Percentiles rank a stretch among this genome's conserved stretches.
These are phyloP conservation scores for Saraca asoca DNA, from an alignment of 331 rosid genomes.

Conservation along the genomic window DNA sequence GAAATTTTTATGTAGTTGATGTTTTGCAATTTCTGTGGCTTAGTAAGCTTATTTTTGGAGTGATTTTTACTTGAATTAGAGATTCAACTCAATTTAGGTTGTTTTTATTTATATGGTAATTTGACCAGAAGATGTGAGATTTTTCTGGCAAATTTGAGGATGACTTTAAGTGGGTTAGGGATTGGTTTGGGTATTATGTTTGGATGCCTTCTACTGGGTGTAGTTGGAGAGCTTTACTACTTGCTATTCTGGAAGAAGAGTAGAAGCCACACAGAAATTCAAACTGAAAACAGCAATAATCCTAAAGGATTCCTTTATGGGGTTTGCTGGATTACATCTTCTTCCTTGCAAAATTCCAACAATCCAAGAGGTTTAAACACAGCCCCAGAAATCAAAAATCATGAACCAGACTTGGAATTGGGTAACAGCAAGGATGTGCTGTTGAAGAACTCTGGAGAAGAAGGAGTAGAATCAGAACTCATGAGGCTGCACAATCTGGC, in stretches of 20 bases:
- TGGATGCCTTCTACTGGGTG: conserved; percentile 61
- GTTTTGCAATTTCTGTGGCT: not conserved
- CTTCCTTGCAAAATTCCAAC: conserved; percentile 33
- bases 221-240: conserved; percentile 76
- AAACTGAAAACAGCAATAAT: conserved; percentile 45
- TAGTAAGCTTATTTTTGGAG: not conserved
- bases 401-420: conserved; percentile 50
- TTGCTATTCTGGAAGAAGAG: conserved; percentile 83
- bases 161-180: conserved; percentile 61
- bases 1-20: not conserved
- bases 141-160: conserved; percentile 37
- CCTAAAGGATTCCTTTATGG: conserved; percentile 52
- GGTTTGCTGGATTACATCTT: conserved; percentile 51
- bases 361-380: conserved; percentile 18
- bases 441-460: conserved; percentile 57
- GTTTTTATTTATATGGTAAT: not conserved
- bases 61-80: not conserved
- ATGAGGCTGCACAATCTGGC: conserved; percentile 85
- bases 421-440: conserved; percentile 51
- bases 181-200: conserved; percentile 64
- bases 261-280: conserved; percentile 51
- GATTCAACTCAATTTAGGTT: too few species aligned
- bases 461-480: conserved; percentile 69
- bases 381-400: conserved; percentile 31
- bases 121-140: conserved; percentile 53